Conservation (phyloP, 805 yeast genomes). For the Yarrowia porcina region DNA sequence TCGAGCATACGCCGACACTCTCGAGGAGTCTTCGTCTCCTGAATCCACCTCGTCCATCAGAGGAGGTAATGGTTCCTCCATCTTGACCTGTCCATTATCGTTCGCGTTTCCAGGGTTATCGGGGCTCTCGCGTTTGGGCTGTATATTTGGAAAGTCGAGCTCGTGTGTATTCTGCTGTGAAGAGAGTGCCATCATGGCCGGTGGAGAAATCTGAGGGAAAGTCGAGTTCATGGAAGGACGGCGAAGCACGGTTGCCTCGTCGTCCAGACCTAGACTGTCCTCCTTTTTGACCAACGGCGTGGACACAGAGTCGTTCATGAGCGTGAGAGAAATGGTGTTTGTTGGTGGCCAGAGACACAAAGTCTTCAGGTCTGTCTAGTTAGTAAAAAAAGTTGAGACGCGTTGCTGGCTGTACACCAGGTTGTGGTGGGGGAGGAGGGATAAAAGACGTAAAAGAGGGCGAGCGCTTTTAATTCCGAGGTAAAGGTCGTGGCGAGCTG, state of each 20-base stretch:
- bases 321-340: not conserved
- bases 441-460: not conserved
- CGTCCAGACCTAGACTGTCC: slow-evolving; percentile 22
- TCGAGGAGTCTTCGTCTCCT: slow-evolving; percentile 32
- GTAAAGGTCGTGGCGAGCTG: not conserved
- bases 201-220: slow-evolving; percentile 14
- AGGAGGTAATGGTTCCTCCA: slow-evolving; percentile 19
- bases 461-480: not conserved
- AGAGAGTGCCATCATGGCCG: slow-evolving; percentile 22
- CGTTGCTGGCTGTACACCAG: not conserved
- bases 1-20: slow-evolving; percentile 46
- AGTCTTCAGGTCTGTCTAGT: slow-evolving; percentile 23
- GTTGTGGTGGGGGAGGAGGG: not conserved
- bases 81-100: not conserved
- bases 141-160: slow-evolving; percentile 22
- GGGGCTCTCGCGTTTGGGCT: slow-evolving; percentile 22
- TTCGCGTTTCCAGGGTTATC: not conserved
- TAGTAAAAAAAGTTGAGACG: not conserved
- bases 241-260: slow-evolving; percentile 22
- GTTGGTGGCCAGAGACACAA: slow-evolving; percentile 22
- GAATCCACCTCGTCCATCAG: slow-evolving; percentile 10
- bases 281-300: slow-evolving; percentile 22
- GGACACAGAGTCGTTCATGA: slow-evolving; percentile 23
- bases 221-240: slow-evolving; percentile 22
- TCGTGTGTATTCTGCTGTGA: slow-evolving; percentile 15